Evolutionary conservation across 768 basidiomycete species (phyloP).

Genomic region (Mycena rebaudengoi): DNA sequence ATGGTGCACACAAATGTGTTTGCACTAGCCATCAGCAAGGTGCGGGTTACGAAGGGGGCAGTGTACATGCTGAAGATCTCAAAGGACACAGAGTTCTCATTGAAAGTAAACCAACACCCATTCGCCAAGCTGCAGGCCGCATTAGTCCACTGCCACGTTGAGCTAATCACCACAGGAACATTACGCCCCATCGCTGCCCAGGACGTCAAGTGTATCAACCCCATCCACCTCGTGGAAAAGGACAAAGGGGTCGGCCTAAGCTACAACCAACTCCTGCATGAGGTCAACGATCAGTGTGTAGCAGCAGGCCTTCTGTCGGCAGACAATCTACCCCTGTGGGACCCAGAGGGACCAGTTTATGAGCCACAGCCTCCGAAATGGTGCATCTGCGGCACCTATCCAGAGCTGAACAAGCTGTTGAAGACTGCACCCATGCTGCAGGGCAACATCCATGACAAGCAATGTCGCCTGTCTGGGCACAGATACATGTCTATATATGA

Average conservation of each 20-base stretch:
- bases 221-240: conserved; percentile 46
- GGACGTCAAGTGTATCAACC: conserved; percentile 43
- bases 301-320: conserved; percentile 28
- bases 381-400: conserved; percentile 49
- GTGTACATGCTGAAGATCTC: too few species aligned
- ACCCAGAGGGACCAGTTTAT: background rate
- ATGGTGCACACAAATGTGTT: too few species aligned
- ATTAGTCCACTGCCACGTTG: conserved; percentile 39
- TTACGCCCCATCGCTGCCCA: conserved; percentile 34
- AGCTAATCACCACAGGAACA: conserved; percentile 43
- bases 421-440: conserved; percentile 39
- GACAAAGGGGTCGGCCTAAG: conserved; percentile 33
- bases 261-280: conserved; percentile 41
- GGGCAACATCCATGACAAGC: conserved; percentile 48
- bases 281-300: conserved; percentile 42
- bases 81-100: conserved; percentile 32
- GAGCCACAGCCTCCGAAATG: conserved; percentile 35
- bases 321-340: conserved; percentile 33
- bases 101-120: conserved; percentile 28
- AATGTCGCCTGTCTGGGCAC: conserved; percentile 44
- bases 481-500: conserved; percentile 45
- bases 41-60: too few species aligned
- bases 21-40: too few species aligned
- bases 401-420: conserved; percentile 40
- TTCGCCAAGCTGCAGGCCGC: conserved; percentile 39